A percentile compares a stretch with the other conserved stretches of the same genome.
Conservation (phyloP, 2,329 filamentous ascomycete species). For the Pseudogymnoascus sp. region DNA sequence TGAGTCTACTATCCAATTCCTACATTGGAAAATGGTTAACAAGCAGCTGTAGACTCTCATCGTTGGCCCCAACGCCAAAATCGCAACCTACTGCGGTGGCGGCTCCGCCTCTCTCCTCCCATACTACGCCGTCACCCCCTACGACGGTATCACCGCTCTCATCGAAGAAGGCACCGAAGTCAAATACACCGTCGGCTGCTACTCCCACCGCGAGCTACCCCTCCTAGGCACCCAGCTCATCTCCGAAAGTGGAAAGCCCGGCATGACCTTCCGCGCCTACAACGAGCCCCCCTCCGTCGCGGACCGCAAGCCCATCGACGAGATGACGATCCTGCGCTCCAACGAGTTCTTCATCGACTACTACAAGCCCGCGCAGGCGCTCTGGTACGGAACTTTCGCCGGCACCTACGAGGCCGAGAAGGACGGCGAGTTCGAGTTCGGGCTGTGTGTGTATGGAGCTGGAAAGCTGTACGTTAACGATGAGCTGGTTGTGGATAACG, state of each 20-base stretch:
- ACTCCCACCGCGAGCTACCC: conserved; percentile 57
- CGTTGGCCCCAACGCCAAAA: conserved; percentile 49
- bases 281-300: conserved; percentile 43
- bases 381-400: conserved; percentile 34
- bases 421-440: conserved; percentile 26
- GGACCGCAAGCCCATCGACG: conserved; percentile 43
- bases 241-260: conserved; percentile 43
- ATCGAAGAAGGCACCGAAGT: conserved; percentile 29
- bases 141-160: conserved; percentile 51
- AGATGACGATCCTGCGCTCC: conserved; percentile 35
- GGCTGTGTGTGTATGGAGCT: conserved; percentile 26
- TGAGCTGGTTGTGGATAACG: conserved; percentile 29
- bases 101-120: conserved; percentile 52
- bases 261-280: conserved; percentile 55
- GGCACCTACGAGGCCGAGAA: conserved; percentile 25
- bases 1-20: background rate
- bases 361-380: conserved; percentile 24
- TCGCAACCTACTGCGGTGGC: conserved; percentile 52
- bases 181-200: conserved; percentile 50
- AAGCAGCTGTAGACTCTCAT: conserved; percentile 36
- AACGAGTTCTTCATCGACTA: conserved; percentile 40
- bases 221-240: conserved; percentile 45
- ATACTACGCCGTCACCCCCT: conserved; percentile 64
- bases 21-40: background rate
- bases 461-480: conserved; percentile 31